These are phyloP conservation scores for Kodamaea anthophila DNA, from an alignment of 1,139 yeast genomes.

Conservation along the genomic window DNA sequence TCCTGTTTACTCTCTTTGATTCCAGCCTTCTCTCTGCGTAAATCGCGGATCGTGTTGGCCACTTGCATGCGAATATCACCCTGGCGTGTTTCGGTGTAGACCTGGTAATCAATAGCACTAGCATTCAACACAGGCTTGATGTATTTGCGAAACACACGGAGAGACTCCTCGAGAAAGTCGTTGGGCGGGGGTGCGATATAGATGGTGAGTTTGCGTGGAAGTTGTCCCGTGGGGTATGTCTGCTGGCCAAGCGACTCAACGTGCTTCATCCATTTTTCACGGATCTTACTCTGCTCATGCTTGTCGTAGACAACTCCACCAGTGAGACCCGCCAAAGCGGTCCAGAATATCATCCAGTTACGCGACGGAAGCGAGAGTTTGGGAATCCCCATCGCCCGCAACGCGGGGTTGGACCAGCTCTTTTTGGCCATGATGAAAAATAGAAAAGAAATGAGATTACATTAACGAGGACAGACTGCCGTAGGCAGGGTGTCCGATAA, in stretches of 20 bases:
- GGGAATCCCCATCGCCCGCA: conserved; percentile 82
- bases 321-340: conserved; percentile 55
- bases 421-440: conserved; percentile 29
- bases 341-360: conserved; percentile 91
- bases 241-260: conserved; percentile 48
- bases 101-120: conserved; percentile 80
- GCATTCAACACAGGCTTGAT: conserved; percentile 84
- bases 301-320: conserved; percentile 80
- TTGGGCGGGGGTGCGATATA: conserved; percentile 96
- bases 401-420: conserved; percentile 79
- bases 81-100: conserved; percentile 71
- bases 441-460: no score
- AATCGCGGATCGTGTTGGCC: conserved; percentile 72
- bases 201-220: conserved; percentile 74
- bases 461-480: no score
- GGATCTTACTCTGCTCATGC: conserved; percentile 57
- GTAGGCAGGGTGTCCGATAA: no score
- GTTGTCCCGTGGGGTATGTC: conserved; percentile 28
- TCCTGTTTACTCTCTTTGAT: conserved; percentile 1
- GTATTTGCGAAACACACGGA: conserved; percentile 69
- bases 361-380: conserved; percentile 75
- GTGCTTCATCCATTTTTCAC: conserved; percentile 59
- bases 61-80: conserved; percentile 82
- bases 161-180: conserved; percentile 74
- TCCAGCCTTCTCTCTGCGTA: conserved; percentile 40